phyloP scores from a whole-genome alignment of 108 stramenopile genomes.

The Conticribra weissflogii region DNA sequence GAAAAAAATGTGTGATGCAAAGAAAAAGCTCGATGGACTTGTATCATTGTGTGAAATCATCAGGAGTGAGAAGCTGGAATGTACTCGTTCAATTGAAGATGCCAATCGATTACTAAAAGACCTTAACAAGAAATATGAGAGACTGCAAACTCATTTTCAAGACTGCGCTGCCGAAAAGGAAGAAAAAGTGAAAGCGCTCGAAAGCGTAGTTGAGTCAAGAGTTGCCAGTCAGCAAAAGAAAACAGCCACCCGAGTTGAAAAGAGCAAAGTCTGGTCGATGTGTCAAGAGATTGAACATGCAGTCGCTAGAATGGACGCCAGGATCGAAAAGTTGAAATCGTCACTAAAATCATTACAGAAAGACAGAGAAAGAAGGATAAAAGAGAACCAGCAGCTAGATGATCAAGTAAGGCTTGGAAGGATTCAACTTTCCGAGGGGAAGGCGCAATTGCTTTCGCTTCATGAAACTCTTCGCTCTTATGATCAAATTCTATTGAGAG shows the following conservation, averaged over 20 bases:
- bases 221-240: conserved; percentile 4
- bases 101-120: neutral
- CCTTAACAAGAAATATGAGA: neutral
- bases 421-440: conserved; percentile 9
- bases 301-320: conserved; percentile 3
- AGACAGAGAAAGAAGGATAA: neutral
- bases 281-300: conserved; percentile 9
- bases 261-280: conserved; percentile 4
- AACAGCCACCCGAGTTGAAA: conserved; percentile 14
- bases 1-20: conserved; percentile 13
- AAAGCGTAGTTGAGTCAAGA: conserved; percentile 1
- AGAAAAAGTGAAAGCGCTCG: conserved; percentile 7
- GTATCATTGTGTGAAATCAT: conserved; percentile 4
- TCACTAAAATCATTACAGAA: neutral
- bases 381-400: conserved; percentile 4
- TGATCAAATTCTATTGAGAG: conserved; percentile 5
- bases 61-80: conserved; percentile 14
- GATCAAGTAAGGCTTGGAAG: neutral
- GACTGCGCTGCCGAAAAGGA: neutral
- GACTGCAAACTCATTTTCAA: conserved; percentile 3
- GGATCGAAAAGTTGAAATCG: conserved; percentile 26
- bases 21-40: conserved; percentile 1
- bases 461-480: neutral
- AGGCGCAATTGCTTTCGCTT: conserved; percentile 6
- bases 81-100: neutral